Evolutionary conservation across 495 filamentous ascomycete species (phyloP), one percentile per base, ranked within the genome.

Genomic region (Talaromyces thailandensis): DNA sequence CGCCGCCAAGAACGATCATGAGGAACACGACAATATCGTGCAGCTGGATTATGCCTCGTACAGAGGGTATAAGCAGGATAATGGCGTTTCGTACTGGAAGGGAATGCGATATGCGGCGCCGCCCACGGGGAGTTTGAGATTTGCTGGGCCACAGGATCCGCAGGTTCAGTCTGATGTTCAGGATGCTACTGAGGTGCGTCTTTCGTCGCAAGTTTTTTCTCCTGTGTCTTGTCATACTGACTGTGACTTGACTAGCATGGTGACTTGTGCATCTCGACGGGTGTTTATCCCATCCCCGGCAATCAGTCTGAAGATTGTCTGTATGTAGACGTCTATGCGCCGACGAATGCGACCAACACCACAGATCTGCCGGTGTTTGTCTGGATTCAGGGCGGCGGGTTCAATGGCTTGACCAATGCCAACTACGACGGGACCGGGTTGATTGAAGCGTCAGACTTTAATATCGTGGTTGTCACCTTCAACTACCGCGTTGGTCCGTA

Each of bases 311-410:
- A 93, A 68, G 89, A 93, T 64, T 92, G 90, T 69, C 81, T 93
- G 1, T 90, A 87, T 63, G 75, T 85, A 11, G 86, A 92, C 64
- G 80, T 93, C n/a, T 91, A 83, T 73, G 82, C 87, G 4, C 89
- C 89, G 2, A 70, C 80, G 0, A 77, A 79, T 29, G 80, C 81
- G 0, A 80, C 74, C 2, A 61, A 58, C 1, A 56, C 63, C 4
- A 80, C 75, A 0, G 55, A 66, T 21, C 71, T 89, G 1, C 88
- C 88, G 0, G 87, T 92, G 2, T 91, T 80, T 74, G 79, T 91
- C 55, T 91, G 83, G 64, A 87, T 93, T 57, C 86, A 89, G 66
- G 89, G 89, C n/a, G 89, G 89, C 16, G 89, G 88, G 18, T 92
- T 89, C 69, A 85, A 83, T 11, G 58, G 64, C 0, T 78, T 86